These are phyloP conservation scores for Hyphopichia khmerensis DNA, from an alignment of 1,139 yeast species.

Conservation along the genomic window DNA sequence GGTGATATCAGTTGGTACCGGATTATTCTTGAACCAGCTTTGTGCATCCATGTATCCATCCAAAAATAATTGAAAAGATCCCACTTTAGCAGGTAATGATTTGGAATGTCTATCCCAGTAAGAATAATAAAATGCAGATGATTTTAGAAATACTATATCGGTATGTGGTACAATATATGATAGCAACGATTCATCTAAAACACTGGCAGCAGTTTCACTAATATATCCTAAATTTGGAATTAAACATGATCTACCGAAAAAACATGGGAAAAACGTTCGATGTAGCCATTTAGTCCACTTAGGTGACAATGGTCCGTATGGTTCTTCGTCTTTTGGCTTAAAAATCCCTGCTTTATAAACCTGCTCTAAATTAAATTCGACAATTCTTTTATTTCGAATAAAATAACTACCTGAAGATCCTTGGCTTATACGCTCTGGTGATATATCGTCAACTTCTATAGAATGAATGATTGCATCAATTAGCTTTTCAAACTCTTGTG, in stretches of 20 bases:
- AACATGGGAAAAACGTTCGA: slow-evolving; percentile 72
- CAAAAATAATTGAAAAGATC: slow-evolving; percentile 67
- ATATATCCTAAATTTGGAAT: slow-evolving; percentile 74
- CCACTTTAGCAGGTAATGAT: slow-evolving; percentile 49
- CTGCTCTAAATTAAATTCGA: slow-evolving; percentile 2
- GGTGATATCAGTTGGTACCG: slow-evolving; percentile 46
- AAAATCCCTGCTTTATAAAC: slow-evolving; percentile 53
- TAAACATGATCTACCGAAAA: slow-evolving; percentile 71
- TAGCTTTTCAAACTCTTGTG: slow-evolving; percentile 19
- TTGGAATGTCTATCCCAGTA: slow-evolving; percentile 43
- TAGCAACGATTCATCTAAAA: slow-evolving; percentile 58
- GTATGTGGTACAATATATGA: slow-evolving; percentile 68
- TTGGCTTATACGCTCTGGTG: slow-evolving; percentile 55
- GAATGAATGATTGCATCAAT: slow-evolving; percentile 18
- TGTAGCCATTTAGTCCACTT: slow-evolving; percentile 84
- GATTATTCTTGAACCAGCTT: slow-evolving; percentile 53
- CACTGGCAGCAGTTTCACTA: slow-evolving; percentile 71
- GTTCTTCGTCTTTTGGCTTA: slow-evolving; percentile 81
- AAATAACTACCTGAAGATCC: slow-evolving; percentile 79
- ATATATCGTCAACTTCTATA: slow-evolving; percentile 21
- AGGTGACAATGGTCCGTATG: slow-evolving; percentile 76
- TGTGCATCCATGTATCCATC: slow-evolving; percentile 62
- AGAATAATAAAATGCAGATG: slow-evolving; percentile 56
- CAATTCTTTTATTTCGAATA: slow-evolving; percentile 32
- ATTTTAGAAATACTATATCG: slow-evolving; percentile 53